Evolutionary conservation across 257 asterid genomes (phyloP), one percentile per base, ranked within the genome.

Genomic region (Capsicum chinense): DNA sequence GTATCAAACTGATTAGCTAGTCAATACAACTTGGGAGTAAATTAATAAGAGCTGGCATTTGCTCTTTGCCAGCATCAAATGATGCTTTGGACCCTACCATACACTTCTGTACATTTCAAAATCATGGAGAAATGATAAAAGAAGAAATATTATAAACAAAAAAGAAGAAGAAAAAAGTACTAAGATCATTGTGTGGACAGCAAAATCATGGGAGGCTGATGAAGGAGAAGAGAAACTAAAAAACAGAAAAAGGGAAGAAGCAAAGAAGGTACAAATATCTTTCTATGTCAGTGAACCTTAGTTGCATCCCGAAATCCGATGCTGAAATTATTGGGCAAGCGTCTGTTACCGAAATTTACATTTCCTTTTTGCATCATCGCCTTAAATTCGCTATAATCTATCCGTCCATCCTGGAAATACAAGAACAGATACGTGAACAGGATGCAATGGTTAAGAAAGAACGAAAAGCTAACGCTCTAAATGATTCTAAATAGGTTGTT

Each of bases 281-380:
- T 70, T 9, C 26, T 62, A 15, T 50, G 62, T 86, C 76, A 86
- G 67, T 68, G 68, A 56, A 83, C 88, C 17, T 78, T 85, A 59
- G 83, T 17, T 56, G 88, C 39, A 17, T 79, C 88, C 54, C 84
- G 64, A 17, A 79, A 54, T 67, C 84, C 86, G 44, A 83, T 80
- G 81, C 33, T 78, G 70, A 79, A 79, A 79, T 73, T 79, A 79
- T 70, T 83, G 19, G 47, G 84, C 35, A 64, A 66, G 44, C 68
- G 69, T 63, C 67, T 76, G 60, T 58, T 84, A 15, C 83, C 86
- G 12, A 85, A 47, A 67, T 82, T 74, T 47, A 78, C 48, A 48
- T 79, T 68, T 84, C 87, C 89, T 87, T 67, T 79, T 13, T 87
- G 89, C 89, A 87, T 87, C 89, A 83, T 85, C 0, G 82, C 80